phyloP scores from a whole-genome alignment of 139 green algal genomes.

The Zygnema cylindricum region DNA sequence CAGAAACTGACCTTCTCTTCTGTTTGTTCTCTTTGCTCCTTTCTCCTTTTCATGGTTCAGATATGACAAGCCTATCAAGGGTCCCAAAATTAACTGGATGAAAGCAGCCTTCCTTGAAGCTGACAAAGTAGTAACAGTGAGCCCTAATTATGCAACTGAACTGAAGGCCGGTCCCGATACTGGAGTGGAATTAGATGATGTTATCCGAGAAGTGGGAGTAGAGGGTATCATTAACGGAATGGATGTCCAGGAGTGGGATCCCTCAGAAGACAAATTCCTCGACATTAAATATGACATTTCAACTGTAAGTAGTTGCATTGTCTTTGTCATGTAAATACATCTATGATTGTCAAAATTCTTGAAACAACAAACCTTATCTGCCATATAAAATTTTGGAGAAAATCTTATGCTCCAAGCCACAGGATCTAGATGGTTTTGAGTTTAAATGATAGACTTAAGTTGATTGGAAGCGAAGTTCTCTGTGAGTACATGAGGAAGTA shows the following conservation, averaged over 20 bases:
- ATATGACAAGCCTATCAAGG: conserved; percentile 69
- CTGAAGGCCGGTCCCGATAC: conserved; percentile 75
- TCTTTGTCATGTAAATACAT: no score
- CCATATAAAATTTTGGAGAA: no score
- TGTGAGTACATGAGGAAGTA: no score
- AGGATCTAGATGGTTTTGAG: no score
- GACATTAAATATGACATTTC: conserved; percentile 88
- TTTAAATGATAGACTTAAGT: no score
- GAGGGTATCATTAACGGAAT: conserved; percentile 99
- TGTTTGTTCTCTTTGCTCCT: conserved; percentile 6
- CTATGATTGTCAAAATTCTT: no score
- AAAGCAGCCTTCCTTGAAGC: conserved; percentile 85
- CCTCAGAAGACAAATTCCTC: conserved; percentile 92
- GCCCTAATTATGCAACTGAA: conserved; percentile 95
- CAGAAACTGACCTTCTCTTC: no score
- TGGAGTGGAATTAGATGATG: conserved; percentile 89
- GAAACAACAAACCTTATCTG: no score
- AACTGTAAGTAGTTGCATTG: conserved; percentile 68
- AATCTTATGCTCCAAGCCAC: no score
- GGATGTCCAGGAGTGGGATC: conserved; percentile 94
- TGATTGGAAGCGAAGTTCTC: no score
- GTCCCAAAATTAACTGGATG: conserved; percentile 96
- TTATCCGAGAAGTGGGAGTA: conserved; percentile 76
- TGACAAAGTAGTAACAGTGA: conserved; percentile 95
- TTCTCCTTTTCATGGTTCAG: conserved; percentile 2